A percentile compares a stretch with the other conserved stretches of the same genome.
Evolutionary conservation across 345 rosid genomes (phyloP).

Genomic region (Syzygium aromaticum): DNA sequence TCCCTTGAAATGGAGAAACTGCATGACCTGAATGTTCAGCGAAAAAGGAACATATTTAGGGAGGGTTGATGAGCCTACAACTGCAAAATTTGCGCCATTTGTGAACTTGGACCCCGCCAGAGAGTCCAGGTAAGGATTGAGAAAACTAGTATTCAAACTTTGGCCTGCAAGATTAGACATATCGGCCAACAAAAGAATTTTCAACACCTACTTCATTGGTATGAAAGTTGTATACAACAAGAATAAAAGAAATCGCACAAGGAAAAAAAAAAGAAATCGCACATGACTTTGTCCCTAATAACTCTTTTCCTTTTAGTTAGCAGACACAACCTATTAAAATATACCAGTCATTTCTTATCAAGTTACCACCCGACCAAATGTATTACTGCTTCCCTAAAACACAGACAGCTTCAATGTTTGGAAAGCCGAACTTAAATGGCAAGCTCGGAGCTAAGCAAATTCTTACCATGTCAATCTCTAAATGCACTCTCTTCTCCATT

Average conservation of each 20-base stretch:
- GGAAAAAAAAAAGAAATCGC: not conserved
- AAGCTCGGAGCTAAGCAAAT: not conserved
- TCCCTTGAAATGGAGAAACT: conserved; percentile 73
- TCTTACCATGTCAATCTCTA: not conserved
- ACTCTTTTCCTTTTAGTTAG: not conserved
- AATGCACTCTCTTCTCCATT: not conserved
- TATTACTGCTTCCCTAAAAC: not conserved
- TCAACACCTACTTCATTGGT: not conserved
- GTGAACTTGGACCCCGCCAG: conserved; percentile 46
- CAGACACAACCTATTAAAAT: not conserved
- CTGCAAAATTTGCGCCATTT: conserved; percentile 69
- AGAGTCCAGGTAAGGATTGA: conserved; percentile 71
- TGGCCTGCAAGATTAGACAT: conserved; percentile 45
- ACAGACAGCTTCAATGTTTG: not conserved
- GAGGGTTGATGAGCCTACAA: conserved; percentile 74
- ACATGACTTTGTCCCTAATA: not conserved
- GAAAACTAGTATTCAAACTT: conserved; percentile 57
- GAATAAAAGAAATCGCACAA: not conserved
- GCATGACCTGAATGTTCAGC: conserved; percentile 74
- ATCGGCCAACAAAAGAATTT: not conserved
- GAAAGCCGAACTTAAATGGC: not conserved
- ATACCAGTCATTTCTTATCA: not conserved
- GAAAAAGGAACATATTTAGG: conserved; percentile 71
- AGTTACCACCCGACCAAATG: not conserved
- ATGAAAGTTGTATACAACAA: not conserved